These are phyloP conservation scores for Colletotrichum navitas DNA, from an alignment of 2,329 filamentous ascomycete genomes.

Conservation along the genomic window DNA sequence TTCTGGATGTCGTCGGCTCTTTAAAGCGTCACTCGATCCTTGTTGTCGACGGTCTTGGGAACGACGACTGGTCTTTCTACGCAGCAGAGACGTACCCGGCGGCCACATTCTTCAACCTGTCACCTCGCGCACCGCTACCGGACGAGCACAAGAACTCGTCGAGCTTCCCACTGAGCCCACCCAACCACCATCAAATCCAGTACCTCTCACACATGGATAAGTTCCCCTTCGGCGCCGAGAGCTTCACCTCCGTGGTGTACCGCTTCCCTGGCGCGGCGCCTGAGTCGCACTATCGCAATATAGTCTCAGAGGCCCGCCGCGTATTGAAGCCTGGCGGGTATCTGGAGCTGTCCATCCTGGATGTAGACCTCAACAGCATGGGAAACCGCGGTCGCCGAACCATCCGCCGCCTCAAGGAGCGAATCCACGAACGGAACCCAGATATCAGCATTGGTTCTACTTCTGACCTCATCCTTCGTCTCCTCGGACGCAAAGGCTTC, in stretches of 20 bases:
- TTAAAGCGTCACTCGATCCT: conserved; percentile 75
- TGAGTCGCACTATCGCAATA: conserved; percentile 76
- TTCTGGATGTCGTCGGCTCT: conserved; percentile 64
- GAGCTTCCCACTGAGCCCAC: conserved; percentile 67
- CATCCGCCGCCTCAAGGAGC: conserved; percentile 78
- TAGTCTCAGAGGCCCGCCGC: conserved; percentile 80
- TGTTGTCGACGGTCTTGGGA: conserved; percentile 87
- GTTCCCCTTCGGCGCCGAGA: conserved; percentile 82
- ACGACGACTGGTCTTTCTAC: conserved; percentile 90
- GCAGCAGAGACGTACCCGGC: conserved; percentile 83
- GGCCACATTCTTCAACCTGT: conserved; percentile 82
- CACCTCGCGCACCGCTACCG: conserved; percentile 66
- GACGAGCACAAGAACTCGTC: conserved; percentile 58
- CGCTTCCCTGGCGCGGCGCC: conserved; percentile 80
- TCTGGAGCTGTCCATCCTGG: conserved; percentile 82
- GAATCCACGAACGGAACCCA: conserved; percentile 71
- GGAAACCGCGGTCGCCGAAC: conserved; percentile 77
- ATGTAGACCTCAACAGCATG: conserved; percentile 87
- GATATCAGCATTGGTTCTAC: conserved; percentile 71
- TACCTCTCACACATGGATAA: conserved; percentile 72
- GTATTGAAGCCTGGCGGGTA: conserved; percentile 83
- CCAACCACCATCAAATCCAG: conserved; percentile 82
- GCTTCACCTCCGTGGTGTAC: conserved; percentile 81
- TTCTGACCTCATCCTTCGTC: conserved; percentile 72
- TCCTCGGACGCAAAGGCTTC: conserved; percentile 78